Base-by-base conservation (phyloP, 2,329 filamentous ascomycete species). In the Davidsoniella neocaledoniae region DNA sequence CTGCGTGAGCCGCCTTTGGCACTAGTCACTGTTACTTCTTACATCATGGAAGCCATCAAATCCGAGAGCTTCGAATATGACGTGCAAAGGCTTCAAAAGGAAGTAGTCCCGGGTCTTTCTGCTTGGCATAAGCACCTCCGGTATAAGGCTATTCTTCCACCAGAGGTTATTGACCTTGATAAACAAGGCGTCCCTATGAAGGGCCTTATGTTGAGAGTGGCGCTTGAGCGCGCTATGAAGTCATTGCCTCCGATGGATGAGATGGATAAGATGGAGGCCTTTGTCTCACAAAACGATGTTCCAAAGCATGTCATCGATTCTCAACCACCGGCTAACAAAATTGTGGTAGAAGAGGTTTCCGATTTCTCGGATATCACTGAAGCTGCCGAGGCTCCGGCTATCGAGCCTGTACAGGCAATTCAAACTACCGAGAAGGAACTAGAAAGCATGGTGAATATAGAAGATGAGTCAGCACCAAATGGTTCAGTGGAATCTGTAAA, bases 1-100 rank as follows among this genome's bases (percentile, higher is more conserved):
- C 62, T 82, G n/a, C 68, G 79, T 2, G 64, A 76, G 8, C 77
- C 78, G 12, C 78, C 81, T 2, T 60, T 85, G 2, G 66, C 72
- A 54, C 65, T 62, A 0, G 61, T 57, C 12, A 83, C 77, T 0
- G 75, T 83, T 1, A 65, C 68, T 1, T 62, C 58, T 0, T 82
- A 83, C 56, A 73, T 86, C 7, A 60, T 81, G 2, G 66, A 73
- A 7, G 71, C 72, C 0, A 63, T 84, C 21, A 61, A 64, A 43
- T 42, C 62, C 5, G 76, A 78, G 56, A 64, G 62, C 12, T 57
- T 81, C 10, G 67, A 70, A 0, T 76, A 68, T 54, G 66, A 74
- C 10, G 64, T 59, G 42, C 56, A 60, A 5, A 65, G 74, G 42
- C 55, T 79, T 25, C 63, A 60, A 21, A 53, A 57, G 0, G 69